Percentiles rank a stretch among this genome's conserved stretches.
Conservation (phyloP, 768 basidiomycete species). For the Auriscalpium orientale region DNA sequence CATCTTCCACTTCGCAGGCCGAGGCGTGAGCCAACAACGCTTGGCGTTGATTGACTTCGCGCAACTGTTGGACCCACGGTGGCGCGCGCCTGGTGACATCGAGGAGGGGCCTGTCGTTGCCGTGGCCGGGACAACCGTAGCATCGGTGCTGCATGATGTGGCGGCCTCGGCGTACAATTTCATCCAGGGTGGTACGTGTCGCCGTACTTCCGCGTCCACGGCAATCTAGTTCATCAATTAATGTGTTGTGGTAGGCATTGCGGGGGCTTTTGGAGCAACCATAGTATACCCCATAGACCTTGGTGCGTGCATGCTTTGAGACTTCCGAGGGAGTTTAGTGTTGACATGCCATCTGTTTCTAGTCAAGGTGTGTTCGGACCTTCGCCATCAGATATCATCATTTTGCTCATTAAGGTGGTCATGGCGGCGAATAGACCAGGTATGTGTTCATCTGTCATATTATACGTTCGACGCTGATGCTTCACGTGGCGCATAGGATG, state of each 20-base stretch:
- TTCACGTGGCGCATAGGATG: constrained; percentile 45
- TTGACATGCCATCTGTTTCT: constrained; percentile 8
- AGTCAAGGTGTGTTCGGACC: constrained; percentile 60
- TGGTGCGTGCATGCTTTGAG: constrained; percentile 41
- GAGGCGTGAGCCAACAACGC: constrained; percentile 61
- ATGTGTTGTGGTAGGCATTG: constrained; percentile 51
- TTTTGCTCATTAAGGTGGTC: background rate
- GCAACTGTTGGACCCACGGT: constrained; percentile 84
- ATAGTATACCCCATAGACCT: constrained; percentile 96
- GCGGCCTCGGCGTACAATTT: constrained; percentile 81
- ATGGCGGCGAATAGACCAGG: constrained; percentile 45
- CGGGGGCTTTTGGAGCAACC: constrained; percentile 94
- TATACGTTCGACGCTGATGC: background rate
- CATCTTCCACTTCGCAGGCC: constrained; percentile 94
- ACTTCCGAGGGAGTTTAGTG: background rate
- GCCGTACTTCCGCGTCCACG: background rate
- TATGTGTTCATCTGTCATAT: constrained; percentile 22
- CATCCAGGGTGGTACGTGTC: constrained; percentile 61
- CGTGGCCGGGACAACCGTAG: constrained; percentile 18
- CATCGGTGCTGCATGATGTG: constrained; percentile 47
- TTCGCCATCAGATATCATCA: background rate
- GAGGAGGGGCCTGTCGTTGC: constrained; percentile 28
- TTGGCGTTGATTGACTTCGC: constrained; percentile 88
- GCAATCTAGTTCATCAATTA: background rate
- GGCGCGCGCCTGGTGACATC: constrained; percentile 61